A percentile compares a stretch with the other conserved stretches of the same genome.
phyloP scores from a whole-genome alignment of 148 eudicot genomes.

The Silene latifolia region DNA sequence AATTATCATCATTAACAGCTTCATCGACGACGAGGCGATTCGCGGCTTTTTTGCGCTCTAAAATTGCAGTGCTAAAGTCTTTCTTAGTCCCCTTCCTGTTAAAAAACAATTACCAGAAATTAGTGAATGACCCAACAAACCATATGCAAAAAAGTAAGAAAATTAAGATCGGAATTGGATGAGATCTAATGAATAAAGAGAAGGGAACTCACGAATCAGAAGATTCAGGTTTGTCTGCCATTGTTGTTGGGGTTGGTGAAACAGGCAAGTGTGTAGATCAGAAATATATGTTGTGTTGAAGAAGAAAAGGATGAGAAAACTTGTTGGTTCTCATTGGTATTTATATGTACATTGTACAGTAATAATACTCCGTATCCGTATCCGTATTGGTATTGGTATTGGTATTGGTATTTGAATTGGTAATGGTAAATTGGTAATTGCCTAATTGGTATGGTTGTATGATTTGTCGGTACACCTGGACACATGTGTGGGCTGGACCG shows the following conservation, averaged over 20 bases:
- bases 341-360: too few species aligned
- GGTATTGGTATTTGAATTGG: too few species aligned
- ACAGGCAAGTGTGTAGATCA: neutral
- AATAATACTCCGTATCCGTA: too few species aligned
- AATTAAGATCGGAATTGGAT: neutral
- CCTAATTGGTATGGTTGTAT: too few species aligned
- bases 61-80: slow-evolving; percentile 48
- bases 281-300: too few species aligned
- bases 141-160: neutral
- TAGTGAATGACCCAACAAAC: too few species aligned
- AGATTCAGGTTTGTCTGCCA: too few species aligned
- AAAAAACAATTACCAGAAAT: neutral
- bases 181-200: neutral
- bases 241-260: neutral
- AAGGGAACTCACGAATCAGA: too few species aligned
- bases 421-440: too few species aligned
- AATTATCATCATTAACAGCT: slow-evolving; percentile 74
- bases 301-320: neutral
- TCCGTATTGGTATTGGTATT: too few species aligned
- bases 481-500: too few species aligned
- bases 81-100: slow-evolving; percentile 46
- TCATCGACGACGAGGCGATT: slow-evolving; percentile 32
- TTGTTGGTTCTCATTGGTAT: neutral
- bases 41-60: slow-evolving; percentile 69
- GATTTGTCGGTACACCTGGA: too few species aligned